A percentile compares a stretch with the other conserved stretches of the same genome.
Conservation (phyloP, 768 basidiomycete genomes). For the Rickenella mellea region DNA sequence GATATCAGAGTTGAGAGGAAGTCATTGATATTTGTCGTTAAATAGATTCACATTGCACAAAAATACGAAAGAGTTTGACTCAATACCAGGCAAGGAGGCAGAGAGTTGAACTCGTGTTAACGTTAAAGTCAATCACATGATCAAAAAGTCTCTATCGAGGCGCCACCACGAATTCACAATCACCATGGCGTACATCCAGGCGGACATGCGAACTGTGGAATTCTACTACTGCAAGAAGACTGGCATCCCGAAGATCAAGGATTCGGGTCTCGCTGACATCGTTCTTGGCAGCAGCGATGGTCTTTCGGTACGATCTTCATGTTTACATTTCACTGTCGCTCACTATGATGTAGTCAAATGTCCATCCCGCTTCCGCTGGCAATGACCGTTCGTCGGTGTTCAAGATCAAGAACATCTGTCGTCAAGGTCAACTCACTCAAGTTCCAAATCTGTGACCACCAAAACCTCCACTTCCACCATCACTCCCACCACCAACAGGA, state of each 20-base stretch:
- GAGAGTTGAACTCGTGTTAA: no score
- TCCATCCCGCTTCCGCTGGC: constrained; percentile 51
- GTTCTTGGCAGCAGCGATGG: constrained; percentile 80
- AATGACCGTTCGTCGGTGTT: constrained; percentile 63
- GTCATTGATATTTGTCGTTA: no score
- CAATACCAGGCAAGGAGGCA: no score
- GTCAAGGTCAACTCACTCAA: constrained; percentile 84
- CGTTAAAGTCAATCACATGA: no score
- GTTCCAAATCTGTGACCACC: constrained; percentile 85
- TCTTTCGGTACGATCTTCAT: constrained; percentile 53
- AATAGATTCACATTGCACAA: no score
- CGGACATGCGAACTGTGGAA: constrained; percentile 87
- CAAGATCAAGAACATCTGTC: constrained; percentile 56
- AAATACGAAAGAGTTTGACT: no score
- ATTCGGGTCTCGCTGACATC: constrained; percentile 81
- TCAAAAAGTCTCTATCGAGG: no score
- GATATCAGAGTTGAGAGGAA: no score
- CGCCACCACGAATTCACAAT: constrained; percentile 65
- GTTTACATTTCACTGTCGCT: no score
- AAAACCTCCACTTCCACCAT: no score
- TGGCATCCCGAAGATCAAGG: constrained; percentile 70
- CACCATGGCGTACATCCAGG: constrained; percentile 78
- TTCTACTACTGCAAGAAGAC: constrained; percentile 86
- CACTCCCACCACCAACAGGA: no score
- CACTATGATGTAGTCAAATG: constrained; percentile 30